Evolutionary conservation across 768 basidiomycete species (phyloP), one percentile per base, ranked within the genome.

Genomic region (Suillus luteus): DNA sequence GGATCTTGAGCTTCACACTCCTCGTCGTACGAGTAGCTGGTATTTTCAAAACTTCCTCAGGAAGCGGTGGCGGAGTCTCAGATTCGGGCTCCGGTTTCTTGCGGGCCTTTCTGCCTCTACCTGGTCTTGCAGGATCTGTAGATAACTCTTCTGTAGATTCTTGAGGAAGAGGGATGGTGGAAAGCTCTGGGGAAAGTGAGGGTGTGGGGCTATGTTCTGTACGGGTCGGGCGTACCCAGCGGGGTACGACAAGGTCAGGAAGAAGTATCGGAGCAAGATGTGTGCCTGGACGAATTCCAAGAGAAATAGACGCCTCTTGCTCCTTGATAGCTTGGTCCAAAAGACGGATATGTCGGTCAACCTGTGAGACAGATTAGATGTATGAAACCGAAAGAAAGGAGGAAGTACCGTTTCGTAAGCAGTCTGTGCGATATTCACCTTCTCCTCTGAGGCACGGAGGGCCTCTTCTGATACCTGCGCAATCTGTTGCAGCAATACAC

Each of bases 261-360:
- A 90, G 83, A 66, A 87, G 77, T 46, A 83, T 80, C 17, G 83
- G 81, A 1, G 82, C 81, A 62, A 75, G 83, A 75, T 76, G 85
- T 0, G 85, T 85, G 12, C 85, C 85, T 5, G 81, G 79, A 12
- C 83, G 81, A 24, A 81, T 76, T 22, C 85, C 86, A 22, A 85
- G 77, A 12, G 82, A 79, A 54, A 88, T 81, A 19, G 82, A 77
- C 38, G 82, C 80, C 69, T 88, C 85, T 68, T 86, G 83, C 64
- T 86, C 83, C 57, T 83, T 82, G 62, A 90, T 84, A n/a, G 83
- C 88, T 68, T 91, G 86, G 67, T 95, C 92, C 27, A 95, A 78
- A 46, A 91, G 81, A 27, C 88, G 86, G 35, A 91, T 87, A 70
- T 94, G 91, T 41, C 93, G 82, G 66, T 93, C 90, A 14, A 93